These are phyloP conservation scores for Plantago rigida DNA, from an alignment of 305 asterid species.

Conservation along the genomic window DNA sequence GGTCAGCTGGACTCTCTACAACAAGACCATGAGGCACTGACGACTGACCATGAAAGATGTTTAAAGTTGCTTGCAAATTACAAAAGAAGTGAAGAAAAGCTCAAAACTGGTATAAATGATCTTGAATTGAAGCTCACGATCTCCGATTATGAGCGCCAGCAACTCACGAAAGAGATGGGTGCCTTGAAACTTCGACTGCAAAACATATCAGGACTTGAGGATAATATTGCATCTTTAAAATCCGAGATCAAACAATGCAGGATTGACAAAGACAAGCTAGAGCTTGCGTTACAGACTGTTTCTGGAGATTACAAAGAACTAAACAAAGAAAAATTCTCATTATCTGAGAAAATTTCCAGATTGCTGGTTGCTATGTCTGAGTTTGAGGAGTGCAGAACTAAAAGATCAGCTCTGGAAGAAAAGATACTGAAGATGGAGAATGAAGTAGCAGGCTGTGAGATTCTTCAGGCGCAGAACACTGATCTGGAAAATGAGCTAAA, in stretches of 20 bases:
- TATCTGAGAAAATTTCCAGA: conserved; percentile 33
- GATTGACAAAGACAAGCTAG: conserved; percentile 44
- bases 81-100: conserved; percentile 54
- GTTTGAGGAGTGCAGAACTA: conserved; percentile 53
- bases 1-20: conserved; percentile 35
- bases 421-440: conserved; percentile 48
- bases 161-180: conserved; percentile 46
- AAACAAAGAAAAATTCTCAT: conserved; percentile 45
- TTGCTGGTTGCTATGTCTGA: conserved; percentile 37
- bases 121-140: conserved; percentile 70
- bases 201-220: conserved; percentile 41
- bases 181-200: conserved; percentile 48
- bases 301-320: conserved; percentile 42
- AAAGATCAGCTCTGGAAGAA: conserved; percentile 39
- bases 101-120: conserved; percentile 49
- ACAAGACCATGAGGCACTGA: conserved; percentile 32
- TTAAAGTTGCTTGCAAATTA: conserved; percentile 40
- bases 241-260: conserved; percentile 36
- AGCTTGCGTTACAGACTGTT: conserved; percentile 33
- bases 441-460: conserved; percentile 42
- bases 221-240: conserved; percentile 43
- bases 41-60: conserved; percentile 43
- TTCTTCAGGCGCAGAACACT: conserved; percentile 28
- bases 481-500: conserved; percentile 42
- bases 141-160: conserved; percentile 56